Conservation (phyloP, 2,329 filamentous ascomycete species). For the Aspergillus fischeri region DNA sequence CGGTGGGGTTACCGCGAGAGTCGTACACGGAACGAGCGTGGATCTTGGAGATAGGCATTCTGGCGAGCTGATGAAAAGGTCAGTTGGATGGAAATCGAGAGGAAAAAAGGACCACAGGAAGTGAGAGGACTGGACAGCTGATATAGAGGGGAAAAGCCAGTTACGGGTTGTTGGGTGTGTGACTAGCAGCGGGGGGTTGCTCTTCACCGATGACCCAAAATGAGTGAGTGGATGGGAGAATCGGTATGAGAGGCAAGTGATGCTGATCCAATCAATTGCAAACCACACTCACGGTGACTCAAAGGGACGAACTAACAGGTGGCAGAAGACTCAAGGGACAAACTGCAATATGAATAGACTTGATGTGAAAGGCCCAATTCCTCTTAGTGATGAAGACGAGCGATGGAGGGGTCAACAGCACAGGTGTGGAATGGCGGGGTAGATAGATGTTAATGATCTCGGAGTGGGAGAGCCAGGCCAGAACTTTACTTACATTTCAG, state of each 20-base stretch:
- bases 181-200: constrained; percentile 30
- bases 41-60: constrained; percentile 86
- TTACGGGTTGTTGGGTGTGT: constrained; percentile 18
- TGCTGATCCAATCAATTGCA: constrained; percentile 17
- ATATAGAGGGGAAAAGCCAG: constrained; percentile 16
- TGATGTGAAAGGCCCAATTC: not conserved
- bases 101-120: constrained; percentile 12
- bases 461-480: not conserved
- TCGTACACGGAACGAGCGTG: constrained; percentile 96
- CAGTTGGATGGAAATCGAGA: constrained; percentile 23
- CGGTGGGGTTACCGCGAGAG: constrained; percentile 96
- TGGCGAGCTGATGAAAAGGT: constrained; percentile 37
- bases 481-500: not conserved
- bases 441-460: not conserved
- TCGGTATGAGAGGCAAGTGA: constrained; percentile 13
- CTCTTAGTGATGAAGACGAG: not conserved
- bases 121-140: constrained; percentile 9
- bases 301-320: not conserved
- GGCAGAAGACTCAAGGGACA: not conserved
- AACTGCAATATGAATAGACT: not conserved
- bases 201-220: constrained; percentile 41
- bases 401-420: not conserved
- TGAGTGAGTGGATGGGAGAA: constrained; percentile 21
- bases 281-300: constrained; percentile 5
- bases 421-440: not conserved